These are phyloP conservation scores for Periconia sp. DNA, from an alignment of 2,329 filamentous ascomycete genomes.

Conservation along the genomic window DNA sequence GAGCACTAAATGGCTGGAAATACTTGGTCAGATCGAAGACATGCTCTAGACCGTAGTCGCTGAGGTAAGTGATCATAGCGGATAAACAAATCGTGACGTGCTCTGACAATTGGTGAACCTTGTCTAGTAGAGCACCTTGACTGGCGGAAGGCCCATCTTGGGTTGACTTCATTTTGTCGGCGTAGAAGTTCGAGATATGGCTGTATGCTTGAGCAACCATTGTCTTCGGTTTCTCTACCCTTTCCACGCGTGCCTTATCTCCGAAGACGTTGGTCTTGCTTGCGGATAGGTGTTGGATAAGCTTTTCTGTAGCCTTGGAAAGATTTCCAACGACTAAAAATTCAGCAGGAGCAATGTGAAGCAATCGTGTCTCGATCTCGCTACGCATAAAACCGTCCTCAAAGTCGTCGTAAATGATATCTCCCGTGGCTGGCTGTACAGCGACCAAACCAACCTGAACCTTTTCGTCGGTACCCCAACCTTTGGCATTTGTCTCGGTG, in stretches of 20 bases:
- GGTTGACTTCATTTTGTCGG: constrained; percentile 73
- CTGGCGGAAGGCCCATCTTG: constrained; percentile 37
- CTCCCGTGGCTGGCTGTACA: constrained; percentile 93
- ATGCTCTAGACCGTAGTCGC: constrained; percentile 91
- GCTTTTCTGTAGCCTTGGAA: constrained; percentile 88
- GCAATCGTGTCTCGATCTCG: constrained; percentile 91
- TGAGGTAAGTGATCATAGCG: constrained; percentile 92
- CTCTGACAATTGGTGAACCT: constrained; percentile 83
- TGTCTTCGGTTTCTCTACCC: constrained; percentile 75
- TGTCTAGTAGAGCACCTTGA: constrained; percentile 73
- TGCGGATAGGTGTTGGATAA: constrained; percentile 86
- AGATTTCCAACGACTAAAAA: constrained; percentile 91
- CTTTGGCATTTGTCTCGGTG: constrained; percentile 81
- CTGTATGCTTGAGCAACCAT: constrained; percentile 85
- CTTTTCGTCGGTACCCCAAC: constrained; percentile 86
- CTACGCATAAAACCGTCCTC: constrained; percentile 97
- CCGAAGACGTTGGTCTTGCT: constrained; percentile 91
- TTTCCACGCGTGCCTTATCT: constrained; percentile 85
- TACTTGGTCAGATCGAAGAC: constrained; percentile 97
- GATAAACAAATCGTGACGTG: constrained; percentile 90
- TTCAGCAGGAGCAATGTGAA: constrained; percentile 96
- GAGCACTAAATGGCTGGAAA: constrained; percentile 92
- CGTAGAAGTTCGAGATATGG: constrained; percentile 92
- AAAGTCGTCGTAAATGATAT: constrained; percentile 94
- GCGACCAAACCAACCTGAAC: constrained; percentile 91